phyloP scores from a whole-genome alignment of 352 stramenopile genomes.

The Albugo laibachii region DNA sequence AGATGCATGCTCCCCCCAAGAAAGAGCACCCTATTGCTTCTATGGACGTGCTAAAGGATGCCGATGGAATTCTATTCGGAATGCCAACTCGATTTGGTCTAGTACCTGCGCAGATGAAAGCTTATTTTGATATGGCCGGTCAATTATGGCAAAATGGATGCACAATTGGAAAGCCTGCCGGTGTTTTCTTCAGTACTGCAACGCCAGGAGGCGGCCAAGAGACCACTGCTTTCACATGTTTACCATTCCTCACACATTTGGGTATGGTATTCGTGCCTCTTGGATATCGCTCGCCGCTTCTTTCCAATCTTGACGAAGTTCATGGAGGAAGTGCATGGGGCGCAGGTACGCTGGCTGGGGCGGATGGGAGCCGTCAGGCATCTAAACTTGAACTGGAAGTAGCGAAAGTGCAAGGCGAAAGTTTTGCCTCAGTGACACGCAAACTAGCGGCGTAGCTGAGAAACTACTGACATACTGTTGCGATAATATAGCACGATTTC shows the following conservation, averaged over 20 bases:
- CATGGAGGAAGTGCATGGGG: conserved; percentile 68
- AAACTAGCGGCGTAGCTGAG: conserved; percentile 39
- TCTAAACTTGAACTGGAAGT: conserved; percentile 62
- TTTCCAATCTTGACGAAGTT: conserved; percentile 64
- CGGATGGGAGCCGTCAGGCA: conserved; percentile 62
- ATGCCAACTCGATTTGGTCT: conserved; percentile 70
- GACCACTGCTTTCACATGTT: conserved; percentile 55
- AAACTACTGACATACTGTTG: no score
- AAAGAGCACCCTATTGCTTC: conserved; percentile 33
- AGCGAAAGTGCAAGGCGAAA: conserved; percentile 58
- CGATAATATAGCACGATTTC: no score
- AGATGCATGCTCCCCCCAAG: conserved; percentile 54
- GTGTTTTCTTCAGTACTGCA: conserved; percentile 75
- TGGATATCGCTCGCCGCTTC: conserved; percentile 35
- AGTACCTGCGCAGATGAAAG: conserved; percentile 74
- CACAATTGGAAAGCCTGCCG: conserved; percentile 73
- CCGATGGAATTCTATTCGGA: conserved; percentile 76
- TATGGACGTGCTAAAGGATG: conserved; percentile 32
- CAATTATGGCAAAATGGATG: conserved; percentile 62
- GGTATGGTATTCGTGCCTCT: conserved; percentile 83
- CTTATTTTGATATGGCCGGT: conserved; percentile 76
- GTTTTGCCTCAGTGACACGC: conserved; percentile 64
- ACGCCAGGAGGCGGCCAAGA: conserved; percentile 75
- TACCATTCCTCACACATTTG: conserved; percentile 81
- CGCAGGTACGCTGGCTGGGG: conserved; percentile 59